Base-by-base conservation (phyloP, 257 asterid genomes). In the Capsicum baccatum region DNA sequence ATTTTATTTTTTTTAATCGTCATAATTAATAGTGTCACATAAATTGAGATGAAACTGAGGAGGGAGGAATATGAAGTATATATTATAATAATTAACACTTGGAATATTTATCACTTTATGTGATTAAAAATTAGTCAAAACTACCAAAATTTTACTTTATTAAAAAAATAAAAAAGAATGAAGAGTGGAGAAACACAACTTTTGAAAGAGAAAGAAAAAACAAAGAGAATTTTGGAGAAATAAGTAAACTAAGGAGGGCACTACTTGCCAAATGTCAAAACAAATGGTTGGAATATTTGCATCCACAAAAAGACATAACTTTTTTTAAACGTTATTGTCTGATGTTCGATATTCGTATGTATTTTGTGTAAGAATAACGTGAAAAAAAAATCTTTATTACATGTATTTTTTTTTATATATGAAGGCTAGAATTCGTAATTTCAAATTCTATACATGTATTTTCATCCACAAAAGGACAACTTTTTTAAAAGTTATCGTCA, bases 141-240 rank as follows among this genome's bases (percentile, higher is more conserved):
- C 54, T 50, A 35, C 69, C 70, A 33, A 70, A 37, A 79, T 69
- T 67, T 67, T 6, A 26, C 6, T 73, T 19, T 50, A 6, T 2
- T 2, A 12, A 3, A 21, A 50, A n/a, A 71, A 48, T 2, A 47
- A 73, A 48, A 74, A 67, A 50, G 86, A 81, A 21, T 79, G 85
- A 81, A 56, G 60, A 86, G 85, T 84, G 89, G 87, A 76, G 59
- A 44, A 59, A 79, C 87, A 59, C 47, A 42, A 84, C 68, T 3
- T 16, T 44, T 81, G 64, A 48, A 33, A 39, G 16, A 60, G 17
- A 70, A 70, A 68, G 67, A 26, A 12, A 9, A 11, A 6, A 7
- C 15, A 68, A 6, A 21, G 62, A 52, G 63, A 76, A 76, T 50
- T 66, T 66, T 21, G 81, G 21, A 9, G n/a, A 76, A 19, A 76